phyloP scores from a whole-genome alignment of 441 rosid genomes.

The Bruguiera hainesii region DNA sequence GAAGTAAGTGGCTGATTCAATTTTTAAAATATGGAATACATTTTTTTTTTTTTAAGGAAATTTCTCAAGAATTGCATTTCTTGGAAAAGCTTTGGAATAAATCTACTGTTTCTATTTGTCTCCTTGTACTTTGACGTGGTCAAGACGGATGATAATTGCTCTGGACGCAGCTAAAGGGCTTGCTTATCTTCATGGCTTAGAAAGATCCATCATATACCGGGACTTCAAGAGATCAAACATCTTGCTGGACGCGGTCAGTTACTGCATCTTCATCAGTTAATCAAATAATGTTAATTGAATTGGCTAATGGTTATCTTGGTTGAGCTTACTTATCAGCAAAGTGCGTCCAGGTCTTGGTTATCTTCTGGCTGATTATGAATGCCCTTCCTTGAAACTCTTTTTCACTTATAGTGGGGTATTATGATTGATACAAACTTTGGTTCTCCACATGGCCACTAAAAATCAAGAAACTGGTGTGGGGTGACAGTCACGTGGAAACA shows the following conservation, averaged over 20 bases:
- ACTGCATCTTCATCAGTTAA: slow-evolving; percentile 6
- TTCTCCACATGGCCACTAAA: no score
- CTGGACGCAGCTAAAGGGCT: slow-evolving; percentile 92
- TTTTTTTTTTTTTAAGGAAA: no score
- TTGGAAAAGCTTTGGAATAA: no score
- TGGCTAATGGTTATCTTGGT: background rate
- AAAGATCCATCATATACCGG: slow-evolving; percentile 85
- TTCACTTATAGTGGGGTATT: background rate
- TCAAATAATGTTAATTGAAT: background rate
- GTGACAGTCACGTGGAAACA: background rate
- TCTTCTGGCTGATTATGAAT: background rate
- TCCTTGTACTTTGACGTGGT: slow-evolving; percentile 76
- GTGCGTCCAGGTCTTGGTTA: background rate
- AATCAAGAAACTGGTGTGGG: no score
- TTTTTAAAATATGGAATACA: background rate
- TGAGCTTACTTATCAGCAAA: background rate
- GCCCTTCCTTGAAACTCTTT: slow-evolving; percentile 3
- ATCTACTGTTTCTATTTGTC: slow-evolving; percentile 10
- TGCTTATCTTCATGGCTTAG: slow-evolving; percentile 91
- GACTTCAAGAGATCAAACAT: slow-evolving; percentile 97
- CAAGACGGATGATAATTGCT: slow-evolving; percentile 90
- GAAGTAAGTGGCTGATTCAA: slow-evolving; percentile 50
- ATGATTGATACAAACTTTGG: no score
- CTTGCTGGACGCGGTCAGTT: slow-evolving; percentile 77
- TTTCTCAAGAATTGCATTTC: no score